Conservation (phyloP, 768 basidiomycete species). For the Psilocybe sp. region DNA sequence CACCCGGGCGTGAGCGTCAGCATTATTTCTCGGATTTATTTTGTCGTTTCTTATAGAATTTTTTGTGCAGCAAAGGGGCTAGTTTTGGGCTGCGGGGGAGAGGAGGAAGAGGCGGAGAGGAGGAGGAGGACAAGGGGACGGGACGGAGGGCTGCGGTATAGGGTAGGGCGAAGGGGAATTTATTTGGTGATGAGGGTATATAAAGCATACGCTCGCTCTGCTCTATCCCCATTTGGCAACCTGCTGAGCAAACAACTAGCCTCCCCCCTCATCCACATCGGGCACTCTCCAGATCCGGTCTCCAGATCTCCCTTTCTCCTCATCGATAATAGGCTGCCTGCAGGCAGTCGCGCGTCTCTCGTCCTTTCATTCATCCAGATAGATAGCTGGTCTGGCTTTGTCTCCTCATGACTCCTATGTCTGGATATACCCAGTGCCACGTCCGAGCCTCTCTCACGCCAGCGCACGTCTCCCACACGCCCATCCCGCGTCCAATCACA, state of each 20-base stretch:
- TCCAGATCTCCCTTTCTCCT: neutral
- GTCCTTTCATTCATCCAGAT: slow-evolving; percentile 2
- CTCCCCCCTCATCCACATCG: neutral
- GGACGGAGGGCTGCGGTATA: slow-evolving; percentile 35
- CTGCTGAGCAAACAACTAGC: neutral
- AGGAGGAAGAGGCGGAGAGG: slow-evolving; percentile 2
- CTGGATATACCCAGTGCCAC: slow-evolving; percentile 4
- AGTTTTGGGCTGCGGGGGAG: neutral
- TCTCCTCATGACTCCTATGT: too few species aligned
- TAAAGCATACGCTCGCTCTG: neutral
- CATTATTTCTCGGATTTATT: slow-evolving; percentile 39
- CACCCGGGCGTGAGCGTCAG: slow-evolving; percentile 81
- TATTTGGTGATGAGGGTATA: neutral
- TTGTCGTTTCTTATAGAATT: neutral
- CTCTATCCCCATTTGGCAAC: slow-evolving; percentile 5
- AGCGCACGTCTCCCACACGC: neutral
- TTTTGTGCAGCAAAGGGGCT: slow-evolving; percentile 34
- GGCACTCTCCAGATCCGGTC: neutral
- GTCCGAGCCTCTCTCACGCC: neutral
- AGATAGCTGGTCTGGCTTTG: too few species aligned
- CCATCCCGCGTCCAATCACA: slow-evolving; percentile 5
- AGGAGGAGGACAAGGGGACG: slow-evolving; percentile 3
- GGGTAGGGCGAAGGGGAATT: slow-evolving; percentile 46
- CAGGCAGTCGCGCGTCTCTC: slow-evolving; percentile 3
- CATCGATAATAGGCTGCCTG: neutral